These are phyloP conservation scores for Zygosaccharomyces siamensis DNA, from an alignment of 805 yeast species.

Conservation along the genomic window DNA sequence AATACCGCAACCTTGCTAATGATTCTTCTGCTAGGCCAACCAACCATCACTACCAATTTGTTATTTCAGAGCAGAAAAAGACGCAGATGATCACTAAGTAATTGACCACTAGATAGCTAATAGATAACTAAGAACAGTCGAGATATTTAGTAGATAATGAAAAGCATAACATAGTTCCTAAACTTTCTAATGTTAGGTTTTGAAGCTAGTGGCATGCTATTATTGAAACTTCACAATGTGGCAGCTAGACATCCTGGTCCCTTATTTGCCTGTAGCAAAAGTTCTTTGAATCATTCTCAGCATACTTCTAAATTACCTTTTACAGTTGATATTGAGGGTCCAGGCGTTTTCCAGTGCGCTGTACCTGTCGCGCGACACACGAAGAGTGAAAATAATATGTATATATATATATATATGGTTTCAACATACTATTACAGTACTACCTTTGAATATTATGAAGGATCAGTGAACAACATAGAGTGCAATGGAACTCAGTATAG, in stretches of 20 bases:
- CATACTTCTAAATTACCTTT: slow-evolving; percentile 1
- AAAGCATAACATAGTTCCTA: too few species aligned
- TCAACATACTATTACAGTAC: neutral
- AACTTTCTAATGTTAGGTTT: too few species aligned
- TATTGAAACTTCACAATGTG: too few species aligned
- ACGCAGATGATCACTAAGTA: neutral
- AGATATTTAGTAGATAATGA: too few species aligned
- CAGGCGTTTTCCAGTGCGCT: neutral
- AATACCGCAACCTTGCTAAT: slow-evolving; percentile 1
- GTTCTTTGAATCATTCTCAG: neutral
- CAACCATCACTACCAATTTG: neutral
- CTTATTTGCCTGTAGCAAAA: neutral
- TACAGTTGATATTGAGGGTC: neutral
- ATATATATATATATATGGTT: too few species aligned
- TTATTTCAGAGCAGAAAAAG: neutral
- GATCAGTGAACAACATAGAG: too few species aligned
- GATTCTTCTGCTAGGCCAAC: slow-evolving; percentile 3
- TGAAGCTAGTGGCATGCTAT: too few species aligned
- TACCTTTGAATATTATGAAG: neutral
- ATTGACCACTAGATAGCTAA: neutral
- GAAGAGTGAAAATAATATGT: neutral
- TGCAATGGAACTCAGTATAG: too few species aligned
- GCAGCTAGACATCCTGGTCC: neutral
- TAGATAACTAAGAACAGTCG: too few species aligned
- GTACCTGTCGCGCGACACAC: slow-evolving; percentile 2